phyloP scores from a whole-genome alignment of 164 flowering plant species.

The Aristolochia fimbriata region DNA sequence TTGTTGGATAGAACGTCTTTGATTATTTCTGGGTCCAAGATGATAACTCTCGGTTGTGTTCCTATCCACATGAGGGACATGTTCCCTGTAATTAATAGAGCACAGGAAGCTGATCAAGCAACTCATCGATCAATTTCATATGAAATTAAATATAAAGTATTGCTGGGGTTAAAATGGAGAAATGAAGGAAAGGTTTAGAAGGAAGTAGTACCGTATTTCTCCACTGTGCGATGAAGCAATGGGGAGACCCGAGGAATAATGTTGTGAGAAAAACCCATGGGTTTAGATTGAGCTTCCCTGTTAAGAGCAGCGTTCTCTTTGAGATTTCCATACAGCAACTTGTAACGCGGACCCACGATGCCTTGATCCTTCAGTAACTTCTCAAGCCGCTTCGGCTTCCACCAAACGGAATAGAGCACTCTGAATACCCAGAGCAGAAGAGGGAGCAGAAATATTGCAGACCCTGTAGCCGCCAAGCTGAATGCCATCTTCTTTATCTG shows the following conservation, averaged over 20 bases:
- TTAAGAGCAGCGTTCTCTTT: neutral
- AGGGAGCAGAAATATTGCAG: conserved; percentile 19
- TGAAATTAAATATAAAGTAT: no score
- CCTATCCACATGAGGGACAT: neutral
- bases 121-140: neutral
- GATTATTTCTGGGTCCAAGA: neutral
- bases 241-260: neutral
- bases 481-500: no score
- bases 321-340: conserved; percentile 2
- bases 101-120: neutral
- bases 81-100: neutral
- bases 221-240: neutral
- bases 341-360: conserved; percentile 7
- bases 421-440: neutral
- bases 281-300: conserved; percentile 1
- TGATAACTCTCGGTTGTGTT: neutral
- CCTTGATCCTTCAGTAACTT: conserved; percentile 13
- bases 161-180: neutral
- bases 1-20: neutral
- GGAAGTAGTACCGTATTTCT: neutral
- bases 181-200: neutral
- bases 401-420: conserved; percentile 10
- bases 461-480: no score
- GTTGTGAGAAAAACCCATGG: neutral
- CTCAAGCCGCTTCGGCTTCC: conserved; percentile 11